Conservation (phyloP, 2,329 filamentous ascomycete genomes). For the Meredithiella fracta region DNA sequence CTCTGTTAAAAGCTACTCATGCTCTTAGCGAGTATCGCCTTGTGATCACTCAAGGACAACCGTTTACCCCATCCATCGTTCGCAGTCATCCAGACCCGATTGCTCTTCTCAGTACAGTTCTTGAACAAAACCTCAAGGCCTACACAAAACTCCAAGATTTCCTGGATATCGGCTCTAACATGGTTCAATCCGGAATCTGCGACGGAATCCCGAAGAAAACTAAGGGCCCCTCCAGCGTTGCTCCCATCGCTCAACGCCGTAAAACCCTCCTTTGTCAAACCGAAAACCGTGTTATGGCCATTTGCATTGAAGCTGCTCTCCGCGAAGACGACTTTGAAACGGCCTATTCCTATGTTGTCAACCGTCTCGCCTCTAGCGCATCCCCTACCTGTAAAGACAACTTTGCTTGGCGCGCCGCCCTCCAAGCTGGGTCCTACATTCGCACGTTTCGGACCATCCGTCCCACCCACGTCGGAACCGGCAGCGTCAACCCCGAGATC, state of each 20-base stretch:
- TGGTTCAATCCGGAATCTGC: slow-evolving; percentile 39
- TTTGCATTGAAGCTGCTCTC: slow-evolving; percentile 66
- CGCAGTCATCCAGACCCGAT: slow-evolving; percentile 63
- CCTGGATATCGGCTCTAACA: slow-evolving; percentile 48
- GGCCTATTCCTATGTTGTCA: slow-evolving; percentile 69
- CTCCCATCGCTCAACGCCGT: slow-evolving; percentile 15
- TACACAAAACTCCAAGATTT: slow-evolving; percentile 64
- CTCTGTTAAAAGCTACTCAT: slow-evolving; percentile 57
- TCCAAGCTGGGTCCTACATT: slow-evolving; percentile 61
- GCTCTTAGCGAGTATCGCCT: slow-evolving; percentile 60
- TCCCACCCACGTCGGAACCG: slow-evolving; percentile 43
- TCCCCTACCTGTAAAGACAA: slow-evolving; percentile 31
- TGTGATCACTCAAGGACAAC: slow-evolving; percentile 62
- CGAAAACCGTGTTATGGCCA: slow-evolving; percentile 54
- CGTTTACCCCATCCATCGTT: slow-evolving; percentile 62
- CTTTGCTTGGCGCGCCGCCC: slow-evolving; percentile 63
- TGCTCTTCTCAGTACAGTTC: slow-evolving; percentile 52
- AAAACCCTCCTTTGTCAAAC: slow-evolving; percentile 25
- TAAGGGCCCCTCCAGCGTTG: slow-evolving; percentile 14
- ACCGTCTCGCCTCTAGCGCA: slow-evolving; percentile 35
- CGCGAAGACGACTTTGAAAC: slow-evolving; percentile 71
- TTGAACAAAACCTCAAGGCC: slow-evolving; percentile 58
- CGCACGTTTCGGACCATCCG: slow-evolving; percentile 35
- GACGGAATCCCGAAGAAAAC: neutral
- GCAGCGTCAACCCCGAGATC: slow-evolving; percentile 43